Conservation (phyloP, 2,329 filamentous ascomycete genomes). For the Aspergillus awamori region DNA sequence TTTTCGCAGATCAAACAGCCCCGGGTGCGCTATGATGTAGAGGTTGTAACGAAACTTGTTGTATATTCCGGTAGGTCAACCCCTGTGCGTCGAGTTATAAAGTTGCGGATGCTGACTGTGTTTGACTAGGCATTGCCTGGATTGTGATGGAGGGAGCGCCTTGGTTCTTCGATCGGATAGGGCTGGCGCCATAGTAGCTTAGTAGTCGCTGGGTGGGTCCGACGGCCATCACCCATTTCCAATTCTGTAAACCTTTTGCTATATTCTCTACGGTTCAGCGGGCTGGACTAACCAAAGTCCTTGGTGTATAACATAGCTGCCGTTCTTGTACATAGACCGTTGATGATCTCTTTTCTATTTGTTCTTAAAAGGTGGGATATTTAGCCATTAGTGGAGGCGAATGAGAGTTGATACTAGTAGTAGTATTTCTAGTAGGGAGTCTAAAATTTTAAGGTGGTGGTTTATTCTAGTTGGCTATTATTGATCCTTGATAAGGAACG, state of each 20-base stretch:
- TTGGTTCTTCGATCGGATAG: constrained; percentile 64
- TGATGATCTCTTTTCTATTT: not conserved
- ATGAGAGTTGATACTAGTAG: too few species aligned
- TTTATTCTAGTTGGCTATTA: too few species aligned
- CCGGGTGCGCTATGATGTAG: constrained; percentile 94
- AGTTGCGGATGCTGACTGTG: constrained; percentile 1
- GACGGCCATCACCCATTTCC: not conserved
- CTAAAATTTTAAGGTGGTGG: too few species aligned
- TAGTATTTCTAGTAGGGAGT: too few species aligned
- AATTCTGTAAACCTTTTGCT: not conserved
- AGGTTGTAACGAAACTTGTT: constrained; percentile 94
- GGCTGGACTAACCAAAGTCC: not conserved
- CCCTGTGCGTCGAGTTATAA: not conserved
- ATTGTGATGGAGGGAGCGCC: constrained; percentile 76
- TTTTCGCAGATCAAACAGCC: constrained; percentile 83
- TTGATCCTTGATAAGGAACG: too few species aligned
- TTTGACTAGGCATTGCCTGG: constrained; percentile 72
- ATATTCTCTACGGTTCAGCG: not conserved
- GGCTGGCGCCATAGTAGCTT: constrained; percentile 20
- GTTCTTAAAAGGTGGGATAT: not conserved
- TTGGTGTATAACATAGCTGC: constrained; percentile 6
- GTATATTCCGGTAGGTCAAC: constrained; percentile 78
- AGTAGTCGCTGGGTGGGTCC: not conserved
- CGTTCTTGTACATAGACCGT: constrained; percentile 5
- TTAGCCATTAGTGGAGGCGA: not conserved